Base-by-base conservation (phyloP, 352 stramenopile species). In the Phytophthora pseudosyringae region DNA sequence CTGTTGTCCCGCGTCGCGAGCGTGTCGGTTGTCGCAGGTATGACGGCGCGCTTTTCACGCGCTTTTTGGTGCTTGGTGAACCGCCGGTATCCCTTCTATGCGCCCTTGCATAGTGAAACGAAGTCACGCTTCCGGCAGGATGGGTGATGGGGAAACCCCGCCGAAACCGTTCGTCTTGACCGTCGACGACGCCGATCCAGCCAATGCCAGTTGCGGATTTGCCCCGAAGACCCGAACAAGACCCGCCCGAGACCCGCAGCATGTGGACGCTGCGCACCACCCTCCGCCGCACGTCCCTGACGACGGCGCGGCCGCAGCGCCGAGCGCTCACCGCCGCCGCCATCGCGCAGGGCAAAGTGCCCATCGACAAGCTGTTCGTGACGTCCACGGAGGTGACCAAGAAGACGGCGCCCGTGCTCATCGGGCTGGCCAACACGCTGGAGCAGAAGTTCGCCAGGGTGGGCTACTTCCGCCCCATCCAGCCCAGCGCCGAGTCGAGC, bases 391-490 rank as follows among this genome's bases (percentile, higher is more conserved):
- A 90, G 46, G 61, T 78, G 39, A 74, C 72, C 47, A 76, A 77
- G 53, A 80, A 88, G 63, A 92, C 76, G 25, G 86, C 86, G 41
- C 86, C 84, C 2, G 75, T 94, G 59, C 68, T 94, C 28, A 69
- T 94, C 8, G 86, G 86, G 0, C 62, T 94, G 21, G 73, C 83
- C 41, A 69, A 89, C 55, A 89, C 80, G 32, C 59, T 94, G 32
- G 85, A 91, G 70, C 82, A 91, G 48, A 91, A 91, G 52, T 92
- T 86, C 63, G 41, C 63, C 16, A 79, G 67, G 5, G 83, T 94
- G 13, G 86, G 86, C 21, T 94, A 91, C 69, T 94, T 94, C 61
- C 86, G 86, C 13, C 86, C 86, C 12, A 90, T 94, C 33, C 76
- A 83, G 50, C 86, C 86, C 10, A 62, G 69, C 15, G 10, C 32